Conservation (phyloP, 768 basidiomycete species). For the Lenzites betulinus region DNA sequence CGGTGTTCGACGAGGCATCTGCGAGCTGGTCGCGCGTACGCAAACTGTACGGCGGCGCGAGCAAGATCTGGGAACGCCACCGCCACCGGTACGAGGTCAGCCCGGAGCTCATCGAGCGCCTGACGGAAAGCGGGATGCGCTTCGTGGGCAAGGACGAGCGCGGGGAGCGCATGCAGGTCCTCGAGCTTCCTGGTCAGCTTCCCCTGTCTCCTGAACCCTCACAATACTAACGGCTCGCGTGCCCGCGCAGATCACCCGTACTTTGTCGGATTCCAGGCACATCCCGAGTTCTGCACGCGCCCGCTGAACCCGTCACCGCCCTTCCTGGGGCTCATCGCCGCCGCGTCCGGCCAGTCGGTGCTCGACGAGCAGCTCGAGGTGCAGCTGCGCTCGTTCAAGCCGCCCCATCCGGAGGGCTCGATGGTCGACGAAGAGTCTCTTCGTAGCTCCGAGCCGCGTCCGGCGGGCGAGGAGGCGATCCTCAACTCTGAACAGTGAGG, state of each 20-base stretch:
- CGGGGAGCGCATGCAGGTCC: slow-evolving; percentile 96
- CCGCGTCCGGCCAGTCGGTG: slow-evolving; percentile 55
- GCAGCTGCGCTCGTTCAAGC: slow-evolving; percentile 64
- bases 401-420: slow-evolving; percentile 73
- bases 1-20: slow-evolving; percentile 75
- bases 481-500: slow-evolving; percentile 22
- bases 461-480: slow-evolving; percentile 28
- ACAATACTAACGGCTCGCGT: not conserved
- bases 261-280: slow-evolving; percentile 93
- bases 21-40: slow-evolving; percentile 73
- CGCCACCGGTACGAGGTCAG: slow-evolving; percentile 97
- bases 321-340: slow-evolving; percentile 94
- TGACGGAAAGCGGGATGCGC: slow-evolving; percentile 71
- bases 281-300: slow-evolving; percentile 98
- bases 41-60: slow-evolving; percentile 79
- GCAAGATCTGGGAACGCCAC: slow-evolving; percentile 93
- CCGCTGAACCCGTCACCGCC: slow-evolving; percentile 97
- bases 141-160: slow-evolving; percentile 92
- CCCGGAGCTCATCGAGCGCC: slow-evolving; percentile 75
- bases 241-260: slow-evolving; percentile 79
- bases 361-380: slow-evolving; percentile 71
- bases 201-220: not conserved
- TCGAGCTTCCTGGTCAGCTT: slow-evolving; percentile 78
- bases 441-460: slow-evolving; percentile 29
- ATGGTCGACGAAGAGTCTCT: slow-evolving; percentile 73